Evolutionary conservation across 2,329 filamentous ascomycete genomes (phyloP).

Genomic region (Beauveria asiatica): DNA sequence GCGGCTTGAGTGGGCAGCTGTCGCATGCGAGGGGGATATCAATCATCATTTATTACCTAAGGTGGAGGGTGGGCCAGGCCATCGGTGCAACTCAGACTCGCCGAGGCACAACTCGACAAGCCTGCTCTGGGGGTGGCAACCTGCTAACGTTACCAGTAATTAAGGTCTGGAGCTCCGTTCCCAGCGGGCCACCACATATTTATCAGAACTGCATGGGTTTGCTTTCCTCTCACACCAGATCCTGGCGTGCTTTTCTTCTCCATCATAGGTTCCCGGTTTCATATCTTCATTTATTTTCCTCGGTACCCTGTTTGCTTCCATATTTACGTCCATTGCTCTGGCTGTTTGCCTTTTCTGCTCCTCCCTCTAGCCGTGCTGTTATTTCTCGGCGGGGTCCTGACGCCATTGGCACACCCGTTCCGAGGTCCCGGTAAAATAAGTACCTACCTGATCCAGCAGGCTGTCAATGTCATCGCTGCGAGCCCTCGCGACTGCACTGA

Average conservation of each 20-base stretch:
- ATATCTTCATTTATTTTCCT: neutral
- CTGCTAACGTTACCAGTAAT: neutral
- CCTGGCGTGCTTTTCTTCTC: neutral
- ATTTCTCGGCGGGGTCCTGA: constrained; percentile 12
- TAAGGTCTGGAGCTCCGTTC: neutral
- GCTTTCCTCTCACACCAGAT: neutral
- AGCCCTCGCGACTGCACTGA: neutral
- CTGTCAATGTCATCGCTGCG: neutral
- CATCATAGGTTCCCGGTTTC: neutral
- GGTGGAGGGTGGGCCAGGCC: neutral
- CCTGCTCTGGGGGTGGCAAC: constrained; percentile 2
- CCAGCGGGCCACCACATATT: neutral
- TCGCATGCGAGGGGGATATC: neutral
- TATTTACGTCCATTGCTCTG: neutral
- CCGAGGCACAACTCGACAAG: constrained; percentile 7
- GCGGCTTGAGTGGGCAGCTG: neutral
- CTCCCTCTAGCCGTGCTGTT: neutral
- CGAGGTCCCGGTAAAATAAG: constrained; percentile 10
- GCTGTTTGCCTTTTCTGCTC: neutral
- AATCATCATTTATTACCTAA: neutral
- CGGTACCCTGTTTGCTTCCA: neutral
- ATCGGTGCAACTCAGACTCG: constrained; percentile 2
- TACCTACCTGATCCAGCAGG: neutral
- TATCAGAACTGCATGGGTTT: neutral
- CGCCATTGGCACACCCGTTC: constrained; percentile 12